Base-by-base conservation (phyloP, 352 stramenopile species). In the Phytophthora europaea region DNA sequence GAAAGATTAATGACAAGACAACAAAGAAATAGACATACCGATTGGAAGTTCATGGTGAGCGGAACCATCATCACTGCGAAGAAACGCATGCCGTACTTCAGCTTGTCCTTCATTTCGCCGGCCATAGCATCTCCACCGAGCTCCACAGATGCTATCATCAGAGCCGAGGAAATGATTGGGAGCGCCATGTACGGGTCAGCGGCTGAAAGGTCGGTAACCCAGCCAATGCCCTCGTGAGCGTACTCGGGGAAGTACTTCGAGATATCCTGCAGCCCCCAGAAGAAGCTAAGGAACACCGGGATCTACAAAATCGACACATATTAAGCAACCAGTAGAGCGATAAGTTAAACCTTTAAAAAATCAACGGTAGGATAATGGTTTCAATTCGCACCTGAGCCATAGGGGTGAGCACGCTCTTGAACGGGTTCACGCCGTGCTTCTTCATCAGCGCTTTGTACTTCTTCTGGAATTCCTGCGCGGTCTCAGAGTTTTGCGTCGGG, bases 231-330 rank as follows among this genome's bases (percentile, higher is more conserved):
- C 18, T 90, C 89, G 8, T 87, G 82, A 13, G 76, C 55, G 58
- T 94, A 96, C 43, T 91, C 87, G 2, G 88, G 88, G 54, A 94
- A 91, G 73, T 94, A 95, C 69, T 94, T 87, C 22, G 85, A 76
- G 53, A 94, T 91, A 20, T 90, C 70, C 72, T 94, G 85, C 2
- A 96, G 79, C 3, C 88, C 90, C 90, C 85, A 95, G 72, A 96
- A 94, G 62, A 95, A 95, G 6, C 84, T 79, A n/a, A 96, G 61
- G 68, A 96, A 96, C 18, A 96, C 81, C 0, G 90, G 90, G 33
- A 96, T 89, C 88, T 96, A 74, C 40, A 65, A 10, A 34, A 33
- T 26, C 6, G 59, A 16, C 28, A 51, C 56, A 34, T 9, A 13
- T 7, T 52, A 15, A 18, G 7, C 26, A 47, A 52, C 20, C 12